phyloP scores from a whole-genome alignment of 352 stramenopile genomes.

The Phytophthora foliorum region DNA sequence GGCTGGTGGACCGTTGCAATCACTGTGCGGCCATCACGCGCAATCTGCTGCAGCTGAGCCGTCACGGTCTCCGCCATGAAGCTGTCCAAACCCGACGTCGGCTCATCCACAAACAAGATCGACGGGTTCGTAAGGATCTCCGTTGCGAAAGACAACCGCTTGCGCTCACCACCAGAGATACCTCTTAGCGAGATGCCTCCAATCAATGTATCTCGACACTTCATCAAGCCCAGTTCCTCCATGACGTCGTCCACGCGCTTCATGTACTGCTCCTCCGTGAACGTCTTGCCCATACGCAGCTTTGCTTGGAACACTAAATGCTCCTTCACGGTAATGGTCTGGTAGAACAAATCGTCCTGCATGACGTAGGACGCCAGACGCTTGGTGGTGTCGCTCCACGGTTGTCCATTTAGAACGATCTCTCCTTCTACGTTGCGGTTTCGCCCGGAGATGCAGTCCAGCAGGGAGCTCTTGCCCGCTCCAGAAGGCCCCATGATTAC shows the following conservation, averaged over 20 bases:
- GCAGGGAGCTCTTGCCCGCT: conserved; percentile 83
- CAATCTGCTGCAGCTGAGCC: conserved; percentile 62
- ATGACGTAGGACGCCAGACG: conserved; percentile 80
- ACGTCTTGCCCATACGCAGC: conserved; percentile 63
- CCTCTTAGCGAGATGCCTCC: conserved; percentile 48
- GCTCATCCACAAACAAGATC: conserved; percentile 83
- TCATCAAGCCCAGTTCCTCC: conserved; percentile 51
- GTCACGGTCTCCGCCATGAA: conserved; percentile 60
- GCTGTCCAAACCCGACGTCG: conserved; percentile 60
- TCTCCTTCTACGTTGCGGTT: conserved; percentile 78
- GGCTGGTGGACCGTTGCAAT: conserved; percentile 90
- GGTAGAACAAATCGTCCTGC: conserved; percentile 93
- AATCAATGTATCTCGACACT: conserved; percentile 58
- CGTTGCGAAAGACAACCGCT: conserved; percentile 80
- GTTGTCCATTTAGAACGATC: conserved; percentile 63
- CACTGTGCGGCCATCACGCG: conserved; percentile 81
- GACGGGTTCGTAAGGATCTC: conserved; percentile 76
- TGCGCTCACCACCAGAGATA: conserved; percentile 78
- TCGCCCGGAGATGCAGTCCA: conserved; percentile 93
- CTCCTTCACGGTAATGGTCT: conserved; percentile 83
- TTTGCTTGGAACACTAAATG: conserved; percentile 86
- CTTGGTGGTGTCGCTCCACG: conserved; percentile 50
- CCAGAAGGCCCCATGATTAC: conserved; percentile 77
- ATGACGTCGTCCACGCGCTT: conserved; percentile 53
- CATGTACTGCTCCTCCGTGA: conserved; percentile 33